Percentiles rank a stretch among this genome's conserved stretches.
Evolutionary conservation across 768 basidiomycete species (phyloP).

Genomic region (Mycena filopes): DNA sequence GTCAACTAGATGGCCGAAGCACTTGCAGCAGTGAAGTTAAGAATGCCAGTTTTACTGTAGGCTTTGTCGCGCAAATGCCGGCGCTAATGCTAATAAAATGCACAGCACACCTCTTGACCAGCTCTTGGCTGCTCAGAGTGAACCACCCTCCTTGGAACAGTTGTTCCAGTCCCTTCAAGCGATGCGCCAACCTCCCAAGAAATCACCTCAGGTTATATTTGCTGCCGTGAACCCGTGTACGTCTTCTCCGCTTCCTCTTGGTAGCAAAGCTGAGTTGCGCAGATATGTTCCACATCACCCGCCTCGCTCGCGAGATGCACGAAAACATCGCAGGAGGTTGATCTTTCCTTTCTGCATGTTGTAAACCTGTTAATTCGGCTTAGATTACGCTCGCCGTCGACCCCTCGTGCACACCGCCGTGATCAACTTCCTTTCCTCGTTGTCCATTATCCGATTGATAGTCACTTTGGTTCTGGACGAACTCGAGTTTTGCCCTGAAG

Average conservation of each 20-base stretch:
- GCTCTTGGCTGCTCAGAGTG: constrained; percentile 1
- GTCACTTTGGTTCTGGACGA: constrained; percentile 4
- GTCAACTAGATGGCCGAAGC: constrained; percentile 18
- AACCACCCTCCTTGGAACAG: constrained; percentile 13
- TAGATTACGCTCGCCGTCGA: constrained; percentile 17
- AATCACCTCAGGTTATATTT: constrained; percentile 12
- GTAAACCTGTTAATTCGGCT: too few species aligned
- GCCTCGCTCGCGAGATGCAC: constrained; percentile 17
- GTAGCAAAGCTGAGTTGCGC: background rate
- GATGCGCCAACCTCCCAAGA: background rate
- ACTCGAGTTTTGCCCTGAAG: background rate
- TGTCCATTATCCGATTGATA: constrained; percentile 16
- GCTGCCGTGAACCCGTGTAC: constrained; percentile 12
- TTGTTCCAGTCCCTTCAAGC: constrained; percentile 7
- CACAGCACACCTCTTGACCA: constrained; percentile 21
- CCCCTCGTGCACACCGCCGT: constrained; percentile 17
- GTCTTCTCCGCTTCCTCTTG: background rate
- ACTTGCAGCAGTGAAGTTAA: background rate
- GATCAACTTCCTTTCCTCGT: constrained; percentile 9
- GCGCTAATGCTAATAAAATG: background rate
- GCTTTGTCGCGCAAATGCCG: background rate
- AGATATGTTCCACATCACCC: constrained; percentile 14
- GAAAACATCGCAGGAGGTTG: constrained; percentile 27
- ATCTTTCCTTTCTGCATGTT: background rate
- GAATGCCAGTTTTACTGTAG: constrained; percentile 19